These are phyloP conservation scores for Alternaria sp. DNA, from an alignment of 2,329 filamentous ascomycete genomes.

Conservation along the genomic window DNA sequence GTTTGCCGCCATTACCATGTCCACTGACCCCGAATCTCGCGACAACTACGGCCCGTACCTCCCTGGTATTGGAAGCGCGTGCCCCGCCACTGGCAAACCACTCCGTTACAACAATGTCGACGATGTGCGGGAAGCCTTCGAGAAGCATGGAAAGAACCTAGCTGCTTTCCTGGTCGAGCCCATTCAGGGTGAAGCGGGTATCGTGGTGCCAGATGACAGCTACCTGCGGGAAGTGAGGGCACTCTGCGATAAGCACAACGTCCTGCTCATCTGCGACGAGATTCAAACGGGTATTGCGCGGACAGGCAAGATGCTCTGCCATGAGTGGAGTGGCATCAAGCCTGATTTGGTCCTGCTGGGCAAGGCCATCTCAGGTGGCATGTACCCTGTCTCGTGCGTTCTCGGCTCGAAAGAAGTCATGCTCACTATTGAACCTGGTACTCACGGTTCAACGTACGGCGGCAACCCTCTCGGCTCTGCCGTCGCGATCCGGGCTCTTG, in stretches of 20 bases:
- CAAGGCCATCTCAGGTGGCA: slow-evolving; percentile 96
- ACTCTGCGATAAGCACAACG: slow-evolving; percentile 93
- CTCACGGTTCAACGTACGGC: slow-evolving; percentile 97
- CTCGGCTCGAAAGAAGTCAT: slow-evolving; percentile 88
- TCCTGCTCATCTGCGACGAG: slow-evolving; percentile 95
- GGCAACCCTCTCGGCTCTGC: slow-evolving; percentile 96
- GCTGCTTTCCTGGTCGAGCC: slow-evolving; percentile 95
- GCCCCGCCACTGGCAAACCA: slow-evolving; percentile 75
- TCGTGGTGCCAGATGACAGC: slow-evolving; percentile 89
- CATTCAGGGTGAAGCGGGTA: slow-evolving; percentile 96
- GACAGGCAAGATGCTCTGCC: slow-evolving; percentile 91
- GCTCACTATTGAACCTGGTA: slow-evolving; percentile 94
- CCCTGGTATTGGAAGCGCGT: slow-evolving; percentile 79
- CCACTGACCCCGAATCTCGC: slow-evolving; percentile 91
- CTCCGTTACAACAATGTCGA: slow-evolving; percentile 87
- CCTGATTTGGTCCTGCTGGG: slow-evolving; percentile 93
- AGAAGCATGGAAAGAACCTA: slow-evolving; percentile 80
- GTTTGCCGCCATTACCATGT: slow-evolving; percentile 96
- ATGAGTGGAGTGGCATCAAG: slow-evolving; percentile 93
- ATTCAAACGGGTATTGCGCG: slow-evolving; percentile 98
- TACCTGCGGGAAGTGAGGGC: slow-evolving; percentile 82
- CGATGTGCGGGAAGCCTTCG: slow-evolving; percentile 79
- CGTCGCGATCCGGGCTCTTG: slow-evolving; percentile 91
- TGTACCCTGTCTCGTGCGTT: slow-evolving; percentile 98
- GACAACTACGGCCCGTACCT: slow-evolving; percentile 98